phyloP scores from a whole-genome alignment of 805 yeast genomes.

The Candida adriatica region DNA sequence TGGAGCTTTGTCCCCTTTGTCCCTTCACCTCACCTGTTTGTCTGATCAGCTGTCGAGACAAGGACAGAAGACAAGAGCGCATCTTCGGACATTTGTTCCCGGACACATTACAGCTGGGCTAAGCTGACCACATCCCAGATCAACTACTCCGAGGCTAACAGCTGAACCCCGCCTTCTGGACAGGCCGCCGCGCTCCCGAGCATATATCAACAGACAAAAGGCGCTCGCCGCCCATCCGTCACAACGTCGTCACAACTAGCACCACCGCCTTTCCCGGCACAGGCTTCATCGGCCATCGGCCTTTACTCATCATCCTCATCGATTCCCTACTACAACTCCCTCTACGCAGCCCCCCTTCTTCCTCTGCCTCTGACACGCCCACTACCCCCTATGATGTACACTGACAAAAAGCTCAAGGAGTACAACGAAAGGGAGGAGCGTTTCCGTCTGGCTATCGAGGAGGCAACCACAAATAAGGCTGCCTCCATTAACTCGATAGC shows the following conservation, averaged over 20 bases:
- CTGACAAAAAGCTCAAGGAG: constrained; percentile 23
- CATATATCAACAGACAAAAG: constrained; percentile 7
- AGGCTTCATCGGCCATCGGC: constrained; percentile 1
- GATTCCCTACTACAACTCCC: constrained; percentile 1
- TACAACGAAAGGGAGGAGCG: constrained; percentile 25
- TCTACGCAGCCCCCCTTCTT: constrained; percentile 4
- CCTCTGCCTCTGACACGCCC: constrained; percentile 9
- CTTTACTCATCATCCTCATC: neutral
- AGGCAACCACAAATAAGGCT: constrained; percentile 21
- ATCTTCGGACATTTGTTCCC: no score
- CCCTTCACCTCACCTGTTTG: neutral
- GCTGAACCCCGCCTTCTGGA: neutral
- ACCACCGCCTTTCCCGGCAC: constrained; percentile 5
- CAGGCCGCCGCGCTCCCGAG: constrained; percentile 1
- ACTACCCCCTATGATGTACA: constrained; percentile 15
- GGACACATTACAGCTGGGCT: no score
- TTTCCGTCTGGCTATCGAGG: constrained; percentile 23
- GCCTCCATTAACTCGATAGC: constrained; percentile 25
- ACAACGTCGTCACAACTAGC: constrained; percentile 5
- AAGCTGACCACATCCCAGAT: neutral
- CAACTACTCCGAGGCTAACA: neutral
- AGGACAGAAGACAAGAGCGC: no score
- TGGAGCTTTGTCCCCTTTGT: neutral
- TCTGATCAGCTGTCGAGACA: no score
- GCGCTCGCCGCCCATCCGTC: constrained; percentile 5